phyloP scores from a whole-genome alignment of 257 asterid species.

The Scutellaria minor region DNA sequence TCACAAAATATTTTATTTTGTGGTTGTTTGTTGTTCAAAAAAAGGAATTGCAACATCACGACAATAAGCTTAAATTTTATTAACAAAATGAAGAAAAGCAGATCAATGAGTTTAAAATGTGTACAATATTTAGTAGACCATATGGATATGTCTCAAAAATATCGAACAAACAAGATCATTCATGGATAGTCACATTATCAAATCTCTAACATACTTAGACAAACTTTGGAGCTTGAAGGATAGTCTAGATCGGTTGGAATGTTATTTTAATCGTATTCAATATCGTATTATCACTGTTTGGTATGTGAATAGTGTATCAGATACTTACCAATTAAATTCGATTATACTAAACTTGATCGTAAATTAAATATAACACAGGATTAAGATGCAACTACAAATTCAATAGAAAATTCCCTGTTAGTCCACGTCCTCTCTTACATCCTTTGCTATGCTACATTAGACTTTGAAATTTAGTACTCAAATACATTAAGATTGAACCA shows the following conservation, averaged over 20 bases:
- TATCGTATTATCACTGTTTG: too few species aligned
- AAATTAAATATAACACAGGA: too few species aligned
- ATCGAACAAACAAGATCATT: slow-evolving; percentile 24
- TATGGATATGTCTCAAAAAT: slow-evolving; percentile 34
- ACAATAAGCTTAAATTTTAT: slow-evolving; percentile 2
- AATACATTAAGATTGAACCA: too few species aligned
- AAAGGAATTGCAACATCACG: slow-evolving; percentile 22
- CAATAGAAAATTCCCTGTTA: too few species aligned
- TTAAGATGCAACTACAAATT: too few species aligned
- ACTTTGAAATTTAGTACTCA: too few species aligned
- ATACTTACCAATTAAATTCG: too few species aligned
- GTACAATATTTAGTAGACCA: slow-evolving; percentile 29
- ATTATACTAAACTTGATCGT: too few species aligned
- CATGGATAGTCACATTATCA: slow-evolving; percentile 12
- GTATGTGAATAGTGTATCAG: too few species aligned
- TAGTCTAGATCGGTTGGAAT: not conserved
- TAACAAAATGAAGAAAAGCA: not conserved
- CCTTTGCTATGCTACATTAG: too few species aligned
- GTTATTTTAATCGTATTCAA: not conserved
- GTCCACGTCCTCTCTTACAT: too few species aligned
- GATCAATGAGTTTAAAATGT: not conserved
- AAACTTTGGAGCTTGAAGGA: not conserved
- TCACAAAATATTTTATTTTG: not conserved
- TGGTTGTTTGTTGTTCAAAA: slow-evolving; percentile 3
- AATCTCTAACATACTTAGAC: slow-evolving; percentile 21